Percentiles rank a stretch among this genome's conserved stretches.
These are phyloP conservation scores for Canavalia gladiata DNA, from an alignment of 306 rosid genomes.

Conservation along the genomic window DNA sequence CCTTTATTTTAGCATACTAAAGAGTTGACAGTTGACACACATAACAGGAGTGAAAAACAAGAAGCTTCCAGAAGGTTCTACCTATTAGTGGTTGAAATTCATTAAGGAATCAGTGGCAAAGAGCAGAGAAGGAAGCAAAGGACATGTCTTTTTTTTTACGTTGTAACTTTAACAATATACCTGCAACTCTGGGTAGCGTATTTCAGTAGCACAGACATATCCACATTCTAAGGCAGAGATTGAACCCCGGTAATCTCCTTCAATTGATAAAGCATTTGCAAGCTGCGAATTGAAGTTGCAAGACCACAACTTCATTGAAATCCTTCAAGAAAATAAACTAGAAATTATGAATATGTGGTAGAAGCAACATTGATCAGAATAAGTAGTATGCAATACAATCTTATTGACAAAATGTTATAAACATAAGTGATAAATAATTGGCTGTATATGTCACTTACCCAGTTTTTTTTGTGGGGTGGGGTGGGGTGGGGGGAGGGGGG, in stretches of 20 bases:
- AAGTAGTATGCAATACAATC: neutral
- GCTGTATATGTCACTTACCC: neutral
- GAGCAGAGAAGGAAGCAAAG: constrained; percentile 39
- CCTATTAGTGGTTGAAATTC: constrained; percentile 24
- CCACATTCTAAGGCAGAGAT: constrained; percentile 83
- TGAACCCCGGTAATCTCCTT: constrained; percentile 87
- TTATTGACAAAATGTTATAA: neutral
- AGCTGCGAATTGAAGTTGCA: constrained; percentile 99
- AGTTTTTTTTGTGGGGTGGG: too few species aligned
- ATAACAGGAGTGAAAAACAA: constrained; percentile 3
- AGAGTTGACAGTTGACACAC: constrained; percentile 30
- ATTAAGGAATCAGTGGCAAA: constrained; percentile 11
- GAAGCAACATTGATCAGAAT: neutral
- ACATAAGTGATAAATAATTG: constrained; percentile 8
- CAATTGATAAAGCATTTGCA: constrained; percentile 89
- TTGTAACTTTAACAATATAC: constrained; percentile 54
- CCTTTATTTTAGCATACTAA: constrained; percentile 34
- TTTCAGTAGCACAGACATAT: constrained; percentile 72
- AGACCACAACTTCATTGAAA: constrained; percentile 84
- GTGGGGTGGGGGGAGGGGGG: too few species aligned
- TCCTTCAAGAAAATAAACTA: constrained; percentile 56
- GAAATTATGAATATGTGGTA: constrained; percentile 40
- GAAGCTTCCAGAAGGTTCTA: constrained; percentile 39
- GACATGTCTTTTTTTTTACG: constrained; percentile 12
- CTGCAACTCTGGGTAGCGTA: constrained; percentile 84